These are phyloP conservation scores for Leccinum pallidistipes DNA, from an alignment of 1,284 basidiomycete species.

Conservation along the genomic window DNA sequence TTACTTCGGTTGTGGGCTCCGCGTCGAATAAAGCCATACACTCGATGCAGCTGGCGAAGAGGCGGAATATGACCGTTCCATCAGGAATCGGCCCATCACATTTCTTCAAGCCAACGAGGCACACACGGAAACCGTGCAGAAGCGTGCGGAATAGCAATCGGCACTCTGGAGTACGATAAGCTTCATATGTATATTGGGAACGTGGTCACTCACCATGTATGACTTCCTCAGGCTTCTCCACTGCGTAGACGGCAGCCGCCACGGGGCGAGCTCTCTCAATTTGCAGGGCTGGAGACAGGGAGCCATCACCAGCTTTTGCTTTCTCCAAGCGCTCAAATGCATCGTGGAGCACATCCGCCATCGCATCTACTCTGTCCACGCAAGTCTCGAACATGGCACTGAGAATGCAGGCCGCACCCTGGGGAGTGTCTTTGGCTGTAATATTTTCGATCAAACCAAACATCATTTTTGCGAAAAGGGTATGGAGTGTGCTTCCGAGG, in stretches of 20 bases:
- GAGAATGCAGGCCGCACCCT: constrained; percentile 68
- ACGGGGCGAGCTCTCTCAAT: constrained; percentile 84
- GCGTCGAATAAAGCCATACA: constrained; percentile 88
- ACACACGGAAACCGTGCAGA: constrained; percentile 87
- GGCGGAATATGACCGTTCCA: constrained; percentile 82
- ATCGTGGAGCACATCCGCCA: constrained; percentile 70
- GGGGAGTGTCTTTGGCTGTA: constrained; percentile 68
- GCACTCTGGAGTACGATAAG: constrained; percentile 56
- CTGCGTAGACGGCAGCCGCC: constrained; percentile 68
- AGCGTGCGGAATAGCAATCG: constrained; percentile 88
- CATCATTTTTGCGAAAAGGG: constrained; percentile 92
- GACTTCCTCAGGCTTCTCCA: constrained; percentile 77
- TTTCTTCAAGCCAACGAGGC: constrained; percentile 78
- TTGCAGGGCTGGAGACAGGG: constrained; percentile 47
- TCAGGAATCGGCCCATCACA: constrained; percentile 80
- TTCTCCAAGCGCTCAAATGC: constrained; percentile 49
- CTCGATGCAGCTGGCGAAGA: constrained; percentile 85
- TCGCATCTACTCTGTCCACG: constrained; percentile 84
- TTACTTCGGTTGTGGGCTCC: constrained; percentile 80
- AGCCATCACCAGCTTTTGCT: constrained; percentile 47
- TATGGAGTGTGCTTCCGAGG: constrained; percentile 81
- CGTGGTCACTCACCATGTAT: constrained; percentile 54
- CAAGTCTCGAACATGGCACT: constrained; percentile 81
- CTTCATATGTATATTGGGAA: neutral
- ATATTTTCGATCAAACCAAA: constrained; percentile 89